These are phyloP conservation scores for Nemophila menziesii DNA, from an alignment of 257 asterid species.

Conservation along the genomic window DNA sequence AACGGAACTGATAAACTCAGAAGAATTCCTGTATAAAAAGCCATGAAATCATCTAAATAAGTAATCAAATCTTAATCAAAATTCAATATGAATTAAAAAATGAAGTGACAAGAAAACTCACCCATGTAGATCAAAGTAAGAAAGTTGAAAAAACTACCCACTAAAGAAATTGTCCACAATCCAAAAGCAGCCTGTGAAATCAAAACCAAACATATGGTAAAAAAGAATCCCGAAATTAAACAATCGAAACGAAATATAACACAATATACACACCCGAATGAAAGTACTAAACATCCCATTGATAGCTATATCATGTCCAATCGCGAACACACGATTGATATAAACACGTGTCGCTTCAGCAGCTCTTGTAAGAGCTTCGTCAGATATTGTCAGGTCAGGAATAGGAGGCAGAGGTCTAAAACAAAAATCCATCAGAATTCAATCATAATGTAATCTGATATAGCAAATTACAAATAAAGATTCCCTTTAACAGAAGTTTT, in stretches of 20 bases:
- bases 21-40: slow-evolving; percentile 46
- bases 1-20: slow-evolving; percentile 63
- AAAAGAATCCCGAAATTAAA: slow-evolving; percentile 8
- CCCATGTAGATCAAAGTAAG: slow-evolving; percentile 64
- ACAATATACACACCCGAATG: slow-evolving; percentile 44
- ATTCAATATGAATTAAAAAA: background rate
- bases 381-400: slow-evolving; percentile 71
- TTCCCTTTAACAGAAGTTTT: background rate
- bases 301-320: slow-evolving; percentile 65
- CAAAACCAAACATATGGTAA: slow-evolving; percentile 10
- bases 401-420: slow-evolving; percentile 93
- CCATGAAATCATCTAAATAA: slow-evolving; percentile 3
- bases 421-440: background rate
- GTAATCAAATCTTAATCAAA: background rate
- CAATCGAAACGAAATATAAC: slow-evolving; percentile 8
- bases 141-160: slow-evolving; percentile 70
- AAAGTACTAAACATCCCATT: slow-evolving; percentile 54
- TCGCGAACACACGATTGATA: slow-evolving; percentile 46
- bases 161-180: slow-evolving; percentile 58
- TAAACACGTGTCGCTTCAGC: slow-evolving; percentile 63
- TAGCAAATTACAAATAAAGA: no score
- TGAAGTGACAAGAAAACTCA: slow-evolving; percentile 20
- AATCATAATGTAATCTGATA: no score
- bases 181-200: slow-evolving; percentile 48
- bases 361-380: slow-evolving; percentile 51